These are phyloP conservation scores for Syzygium jambos DNA, from an alignment of 345 rosid species.

Conservation along the genomic window DNA sequence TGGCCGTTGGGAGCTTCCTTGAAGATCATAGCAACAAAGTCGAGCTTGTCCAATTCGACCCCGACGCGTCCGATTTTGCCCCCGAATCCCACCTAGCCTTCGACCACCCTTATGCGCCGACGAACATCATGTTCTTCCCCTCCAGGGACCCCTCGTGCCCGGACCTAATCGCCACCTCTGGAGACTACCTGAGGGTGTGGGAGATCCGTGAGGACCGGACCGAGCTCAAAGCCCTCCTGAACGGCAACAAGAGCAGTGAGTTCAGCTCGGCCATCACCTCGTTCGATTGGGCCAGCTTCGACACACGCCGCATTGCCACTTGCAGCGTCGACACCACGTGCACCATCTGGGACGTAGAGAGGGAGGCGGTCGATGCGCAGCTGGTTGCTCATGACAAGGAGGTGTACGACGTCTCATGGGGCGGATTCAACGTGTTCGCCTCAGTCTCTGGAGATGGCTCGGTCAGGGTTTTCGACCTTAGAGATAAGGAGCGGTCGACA, in stretches of 20 bases:
- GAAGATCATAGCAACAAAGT: constrained; percentile 48
- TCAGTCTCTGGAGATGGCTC: constrained; percentile 59
- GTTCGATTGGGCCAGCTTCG: constrained; percentile 56
- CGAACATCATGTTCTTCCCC: constrained; percentile 54
- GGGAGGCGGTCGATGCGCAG: constrained; percentile 30
- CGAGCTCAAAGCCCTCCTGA: constrained; percentile 32
- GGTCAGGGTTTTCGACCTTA: constrained; percentile 41
- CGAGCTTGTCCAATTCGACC: constrained; percentile 38
- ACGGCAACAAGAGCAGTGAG: constrained; percentile 30
- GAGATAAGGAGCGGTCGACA: constrained; percentile 52
- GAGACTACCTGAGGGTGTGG: constrained; percentile 50
- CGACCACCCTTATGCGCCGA: constrained; percentile 57
- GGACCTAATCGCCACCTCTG: constrained; percentile 44
- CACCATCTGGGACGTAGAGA: constrained; percentile 47
- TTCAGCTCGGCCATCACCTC: constrained; percentile 47
- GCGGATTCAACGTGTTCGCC: constrained; percentile 41
- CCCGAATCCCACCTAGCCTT: constrained; percentile 32
- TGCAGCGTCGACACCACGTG: constrained; percentile 46
- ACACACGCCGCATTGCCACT: constrained; percentile 26
- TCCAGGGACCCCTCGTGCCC: constrained; percentile 23
- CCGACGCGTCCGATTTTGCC: constrained; percentile 22
- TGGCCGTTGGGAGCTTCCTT: constrained; percentile 49
- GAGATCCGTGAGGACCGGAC: constrained; percentile 38
- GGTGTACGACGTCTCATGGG: constrained; percentile 60
- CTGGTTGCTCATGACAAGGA: constrained; percentile 56